phyloP scores from a whole-genome alignment of 2,329 filamentous ascomycete genomes.

The Trichoderma hamatum region DNA sequence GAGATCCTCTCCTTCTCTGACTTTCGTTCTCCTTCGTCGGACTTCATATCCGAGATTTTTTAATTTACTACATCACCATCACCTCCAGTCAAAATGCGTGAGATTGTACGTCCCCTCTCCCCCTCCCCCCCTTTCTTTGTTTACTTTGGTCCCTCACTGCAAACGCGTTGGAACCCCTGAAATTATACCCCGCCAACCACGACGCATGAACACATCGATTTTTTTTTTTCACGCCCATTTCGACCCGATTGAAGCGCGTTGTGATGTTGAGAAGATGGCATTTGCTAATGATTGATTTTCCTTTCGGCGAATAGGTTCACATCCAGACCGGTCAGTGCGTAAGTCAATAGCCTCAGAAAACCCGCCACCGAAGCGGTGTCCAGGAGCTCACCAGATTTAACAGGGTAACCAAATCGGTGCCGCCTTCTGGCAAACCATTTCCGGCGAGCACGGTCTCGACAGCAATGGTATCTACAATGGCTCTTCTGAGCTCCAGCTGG shows the following conservation, averaged over 20 bases:
- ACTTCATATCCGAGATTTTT: constrained; percentile 22
- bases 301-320: constrained; percentile 78
- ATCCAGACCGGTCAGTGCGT: constrained; percentile 99
- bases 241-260: neutral
- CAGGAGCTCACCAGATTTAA: constrained; percentile 44
- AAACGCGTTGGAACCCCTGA: constrained; percentile 48
- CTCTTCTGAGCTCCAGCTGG: constrained; percentile 96
- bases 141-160: constrained; percentile 30
- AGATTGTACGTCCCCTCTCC: constrained; percentile 62
- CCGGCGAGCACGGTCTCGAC: constrained; percentile 94
- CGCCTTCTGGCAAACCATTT: constrained; percentile 96
- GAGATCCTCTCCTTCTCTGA: constrained; percentile 32
- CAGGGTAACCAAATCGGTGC: constrained; percentile 99
- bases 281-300: constrained; percentile 57
- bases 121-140: neutral
- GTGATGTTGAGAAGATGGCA: constrained; percentile 26
- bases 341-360: constrained; percentile 43
- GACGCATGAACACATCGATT: neutral
- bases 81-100: constrained; percentile 60
- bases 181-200: constrained; percentile 39
- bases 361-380: constrained; percentile 4
- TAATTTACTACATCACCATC: constrained; percentile 34
- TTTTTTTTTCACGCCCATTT: constrained; percentile 14
- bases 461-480: constrained; percentile 98
- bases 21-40: constrained; percentile 27